Evolutionary conservation across 257 asterid species (phyloP), one percentile per base, ranked within the genome.

Genomic region (Plantago elongata): DNA sequence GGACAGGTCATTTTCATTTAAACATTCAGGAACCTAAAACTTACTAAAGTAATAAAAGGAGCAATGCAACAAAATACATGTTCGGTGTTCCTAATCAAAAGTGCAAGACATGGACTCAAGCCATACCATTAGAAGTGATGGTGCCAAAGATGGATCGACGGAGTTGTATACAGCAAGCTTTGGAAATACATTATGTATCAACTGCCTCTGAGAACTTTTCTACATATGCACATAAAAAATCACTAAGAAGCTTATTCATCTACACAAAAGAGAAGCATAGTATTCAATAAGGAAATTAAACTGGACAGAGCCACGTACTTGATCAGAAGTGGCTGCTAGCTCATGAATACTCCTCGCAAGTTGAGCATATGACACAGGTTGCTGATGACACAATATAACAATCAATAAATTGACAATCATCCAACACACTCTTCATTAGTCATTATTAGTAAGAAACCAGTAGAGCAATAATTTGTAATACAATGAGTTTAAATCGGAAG

Each of bases 141-240:
- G 99, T 27, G 99, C 99, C 83, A 93, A 60, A 57, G 99, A 93
- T 8, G 99, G 99, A 61, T 93, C 99, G 64, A 93, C 99, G 42
- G 99, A 93, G 75, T 93, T 93, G 89, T 93, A 93, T 52, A 93
- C 99, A 29, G 99, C 99, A 60, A 93, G 95, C 78, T 93, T 93
- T 57, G 97, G 99, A 73, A 93, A 93, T 59, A 93, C 99, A 37
- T 89, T 84, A 72, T 93, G 95, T 68, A 93, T 79, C 85, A 93
- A 76, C 71, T 93, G 99, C 84, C 86, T 81, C 81, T 80, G 92
- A 70, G 99, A 93, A 76, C 89, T 90, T 87, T 89, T 93, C 99
- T 93, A 80, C 83, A 80, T 45, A 72, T 5, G 64, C 70, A 47
- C 59, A 56, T 48, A 14, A 57, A 65, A 67, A 62, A 71, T 66